Evolutionary conservation across 768 basidiomycete genomes (phyloP).

Genomic region (Russula vinacea): DNA sequence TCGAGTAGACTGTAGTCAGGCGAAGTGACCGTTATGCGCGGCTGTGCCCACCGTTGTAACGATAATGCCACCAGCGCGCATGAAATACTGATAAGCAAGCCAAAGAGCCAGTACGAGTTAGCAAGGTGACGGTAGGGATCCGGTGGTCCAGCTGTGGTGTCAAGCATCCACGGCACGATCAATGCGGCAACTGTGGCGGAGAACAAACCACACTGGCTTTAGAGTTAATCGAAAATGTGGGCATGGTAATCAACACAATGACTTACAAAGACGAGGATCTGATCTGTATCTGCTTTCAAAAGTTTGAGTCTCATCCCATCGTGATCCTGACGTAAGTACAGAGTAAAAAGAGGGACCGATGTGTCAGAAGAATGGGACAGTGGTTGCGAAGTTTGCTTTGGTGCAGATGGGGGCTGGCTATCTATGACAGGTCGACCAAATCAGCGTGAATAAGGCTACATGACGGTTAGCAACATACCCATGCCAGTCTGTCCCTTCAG

Average conservation of each 20-base stretch:
- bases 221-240: background rate
- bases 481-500: too few species aligned
- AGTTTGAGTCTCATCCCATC: background rate
- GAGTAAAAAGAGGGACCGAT: background rate
- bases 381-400: background rate
- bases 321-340: background rate
- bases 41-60: background rate
- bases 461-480: too few species aligned
- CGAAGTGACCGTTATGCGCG: background rate
- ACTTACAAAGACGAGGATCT: slow-evolving; percentile 12
- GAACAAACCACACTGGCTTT: slow-evolving; percentile 10
- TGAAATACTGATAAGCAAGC: background rate
- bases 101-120: slow-evolving; percentile 8
- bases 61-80: slow-evolving; percentile 4
- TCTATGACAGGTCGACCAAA: background rate
- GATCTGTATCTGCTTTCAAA: background rate
- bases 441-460: too few species aligned
- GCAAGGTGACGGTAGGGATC: background rate
- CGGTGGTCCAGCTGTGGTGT: too few species aligned
- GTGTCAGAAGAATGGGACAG: background rate
- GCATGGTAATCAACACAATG: background rate
- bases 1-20: background rate
- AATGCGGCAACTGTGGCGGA: slow-evolving; percentile 7
- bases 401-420: background rate
- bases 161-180: background rate